Percentiles rank a stretch among this genome's conserved stretches.
Conservation (phyloP, 2,329 filamentous ascomycete species). For the Pseudocercospora eumusae region DNA sequence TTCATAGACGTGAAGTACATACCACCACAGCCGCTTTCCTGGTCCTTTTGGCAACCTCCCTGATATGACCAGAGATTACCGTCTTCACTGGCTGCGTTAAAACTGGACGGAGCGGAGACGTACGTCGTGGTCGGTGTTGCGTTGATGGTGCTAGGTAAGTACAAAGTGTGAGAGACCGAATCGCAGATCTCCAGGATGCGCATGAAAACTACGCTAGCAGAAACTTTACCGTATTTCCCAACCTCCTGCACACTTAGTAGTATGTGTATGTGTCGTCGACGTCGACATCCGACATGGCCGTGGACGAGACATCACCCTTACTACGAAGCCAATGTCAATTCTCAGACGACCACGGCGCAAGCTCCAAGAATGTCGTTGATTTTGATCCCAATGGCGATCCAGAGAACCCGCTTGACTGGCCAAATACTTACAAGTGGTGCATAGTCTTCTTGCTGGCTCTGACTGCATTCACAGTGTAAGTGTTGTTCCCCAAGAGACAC, state of each 20-base stretch:
- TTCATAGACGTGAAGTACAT: not conserved
- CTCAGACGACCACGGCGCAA: slow-evolving; percentile 17
- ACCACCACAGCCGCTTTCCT: not conserved
- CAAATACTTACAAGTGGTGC: slow-evolving; percentile 51
- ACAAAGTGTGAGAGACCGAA: too few species aligned
- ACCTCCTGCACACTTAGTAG: not conserved
- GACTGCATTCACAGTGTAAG: slow-evolving; percentile 60
- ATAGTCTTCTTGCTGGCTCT: slow-evolving; percentile 56
- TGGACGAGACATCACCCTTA: slow-evolving; percentile 26
- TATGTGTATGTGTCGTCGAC: too few species aligned
- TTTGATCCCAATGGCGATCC: slow-evolving; percentile 50
- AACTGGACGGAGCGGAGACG: not conserved
- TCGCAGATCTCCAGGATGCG: too few species aligned
- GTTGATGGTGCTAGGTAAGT: too few species aligned
- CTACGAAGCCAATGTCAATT: slow-evolving; percentile 10
- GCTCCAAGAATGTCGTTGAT: slow-evolving; percentile 41
- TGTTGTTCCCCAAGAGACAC: not conserved
- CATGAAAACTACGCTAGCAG: too few species aligned
- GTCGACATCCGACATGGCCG: not conserved
- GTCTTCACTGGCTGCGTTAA: not conserved
- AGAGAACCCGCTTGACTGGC: slow-evolving; percentile 59
- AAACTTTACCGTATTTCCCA: too few species aligned
- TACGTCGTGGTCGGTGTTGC: not conserved
- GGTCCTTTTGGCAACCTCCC: not conserved
- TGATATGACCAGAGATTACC: not conserved